These are phyloP conservation scores for Xylaria digitata DNA, from an alignment of 2,329 filamentous ascomycete species.

Conservation along the genomic window DNA sequence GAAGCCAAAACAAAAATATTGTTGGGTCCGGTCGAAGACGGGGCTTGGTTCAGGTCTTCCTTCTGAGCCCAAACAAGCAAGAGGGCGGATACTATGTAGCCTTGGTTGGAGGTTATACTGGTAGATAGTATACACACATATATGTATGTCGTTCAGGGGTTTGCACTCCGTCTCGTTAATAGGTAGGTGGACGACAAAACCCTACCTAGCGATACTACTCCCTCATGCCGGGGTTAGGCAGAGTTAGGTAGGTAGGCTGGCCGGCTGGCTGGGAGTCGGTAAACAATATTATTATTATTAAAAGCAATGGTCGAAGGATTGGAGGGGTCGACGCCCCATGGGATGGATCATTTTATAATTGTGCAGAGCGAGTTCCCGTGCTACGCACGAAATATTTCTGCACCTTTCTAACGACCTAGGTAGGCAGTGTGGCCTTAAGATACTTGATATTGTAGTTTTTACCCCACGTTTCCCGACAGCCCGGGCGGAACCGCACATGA, in stretches of 20 bases:
- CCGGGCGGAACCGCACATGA: neutral
- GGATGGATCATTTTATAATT: neutral
- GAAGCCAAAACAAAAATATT: neutral
- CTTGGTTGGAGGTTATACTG: neutral
- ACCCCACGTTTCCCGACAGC: conserved; percentile 31
- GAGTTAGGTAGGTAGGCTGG: conserved; percentile 4
- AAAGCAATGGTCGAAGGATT: neutral
- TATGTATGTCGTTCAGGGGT: neutral
- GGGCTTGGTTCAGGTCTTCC: neutral
- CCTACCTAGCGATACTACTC: neutral
- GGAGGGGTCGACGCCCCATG: neutral
- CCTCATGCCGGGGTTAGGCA: conserved; percentile 2
- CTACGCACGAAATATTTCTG: neutral
- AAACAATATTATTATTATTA: neutral
- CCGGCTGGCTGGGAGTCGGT: neutral
- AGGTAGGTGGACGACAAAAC: neutral
- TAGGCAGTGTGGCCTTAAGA: neutral
- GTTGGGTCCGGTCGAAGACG: neutral
- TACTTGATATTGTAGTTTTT: neutral
- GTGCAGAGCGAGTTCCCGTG: conserved; percentile 10
- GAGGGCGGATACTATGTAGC: neutral
- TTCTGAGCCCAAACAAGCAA: neutral
- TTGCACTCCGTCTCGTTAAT: neutral
- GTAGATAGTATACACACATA: neutral
- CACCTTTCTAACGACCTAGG: neutral